A percentile compares a stretch with the other conserved stretches of the same genome.
These are phyloP conservation scores for Tricladium varicosporioides DNA, from an alignment of 2,329 filamentous ascomycete genomes.

Conservation along the genomic window DNA sequence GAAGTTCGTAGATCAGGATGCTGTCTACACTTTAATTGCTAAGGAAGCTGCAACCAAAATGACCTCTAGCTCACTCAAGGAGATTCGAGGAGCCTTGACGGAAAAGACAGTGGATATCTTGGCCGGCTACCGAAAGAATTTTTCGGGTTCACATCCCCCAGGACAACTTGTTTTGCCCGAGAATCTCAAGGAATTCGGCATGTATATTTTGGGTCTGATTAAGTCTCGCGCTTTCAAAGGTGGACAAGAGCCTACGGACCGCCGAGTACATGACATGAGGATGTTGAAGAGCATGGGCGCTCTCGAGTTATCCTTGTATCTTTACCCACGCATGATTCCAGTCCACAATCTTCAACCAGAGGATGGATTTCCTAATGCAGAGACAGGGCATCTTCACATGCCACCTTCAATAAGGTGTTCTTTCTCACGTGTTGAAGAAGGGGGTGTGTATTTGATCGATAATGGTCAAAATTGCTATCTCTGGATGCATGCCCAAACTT, in stretches of 20 bases:
- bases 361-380: constrained; percentile 86
- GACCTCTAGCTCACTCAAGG: constrained; percentile 71
- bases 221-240: constrained; percentile 94
- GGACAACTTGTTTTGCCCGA: constrained; percentile 94
- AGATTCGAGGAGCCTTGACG: constrained; percentile 77
- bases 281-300: constrained; percentile 87
- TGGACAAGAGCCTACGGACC: constrained; percentile 85
- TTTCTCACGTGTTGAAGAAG: constrained; percentile 85
- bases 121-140: constrained; percentile 89
- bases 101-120: constrained; percentile 94
- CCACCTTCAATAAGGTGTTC: constrained; percentile 78
- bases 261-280: constrained; percentile 86
- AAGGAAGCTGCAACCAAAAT: constrained; percentile 93
- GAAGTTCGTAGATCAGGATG: constrained; percentile 95
- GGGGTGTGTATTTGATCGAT: constrained; percentile 91
- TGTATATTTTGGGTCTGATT: constrained; percentile 88
- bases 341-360: constrained; percentile 84
- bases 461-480: constrained; percentile 90
- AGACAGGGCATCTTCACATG: constrained; percentile 83
- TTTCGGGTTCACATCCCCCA: constrained; percentile 78
- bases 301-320: constrained; percentile 81
- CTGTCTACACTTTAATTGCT: constrained; percentile 81
- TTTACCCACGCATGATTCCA: constrained; percentile 91
- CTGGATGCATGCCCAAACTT: constrained; percentile 91
- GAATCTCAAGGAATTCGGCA: constrained; percentile 91